Percentiles rank a stretch among this genome's conserved stretches.
Conservation (phyloP, 2,329 filamentous ascomycete species). For the Phaeoacremonium minimum region DNA sequence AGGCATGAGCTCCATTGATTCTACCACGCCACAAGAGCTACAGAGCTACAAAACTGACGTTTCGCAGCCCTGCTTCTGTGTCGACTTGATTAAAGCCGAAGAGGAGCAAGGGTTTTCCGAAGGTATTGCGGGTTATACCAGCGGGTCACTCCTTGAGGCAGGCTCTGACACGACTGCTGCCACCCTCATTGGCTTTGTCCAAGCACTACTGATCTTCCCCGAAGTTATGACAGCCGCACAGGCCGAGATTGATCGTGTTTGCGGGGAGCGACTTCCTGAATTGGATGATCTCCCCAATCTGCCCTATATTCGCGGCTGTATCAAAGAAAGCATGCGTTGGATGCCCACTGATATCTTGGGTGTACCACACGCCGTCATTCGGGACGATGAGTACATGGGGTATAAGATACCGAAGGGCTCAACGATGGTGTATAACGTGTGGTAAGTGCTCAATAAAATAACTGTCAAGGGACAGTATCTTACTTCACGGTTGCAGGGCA, state of each 20-base stretch:
- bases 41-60: not conserved
- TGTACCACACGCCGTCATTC: constrained; percentile 34
- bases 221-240: constrained; percentile 36
- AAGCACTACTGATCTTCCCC: constrained; percentile 39
- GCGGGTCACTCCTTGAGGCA: constrained; percentile 30
- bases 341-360: constrained; percentile 34
- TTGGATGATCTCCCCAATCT: constrained; percentile 30
- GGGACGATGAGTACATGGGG: constrained; percentile 38
- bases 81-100: constrained; percentile 16
- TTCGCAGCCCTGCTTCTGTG: constrained; percentile 19
- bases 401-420: constrained; percentile 40
- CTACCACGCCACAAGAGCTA: constrained; percentile 14
- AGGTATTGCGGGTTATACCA: constrained; percentile 25
- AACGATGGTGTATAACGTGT: constrained; percentile 37
- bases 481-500: constrained; percentile 21
- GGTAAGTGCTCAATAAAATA: constrained; percentile 14
- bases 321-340: constrained; percentile 40
- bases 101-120: constrained; percentile 18
- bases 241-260: constrained; percentile 31
- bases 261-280: constrained; percentile 33
- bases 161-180: constrained; percentile 38
- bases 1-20: constrained; percentile 16
- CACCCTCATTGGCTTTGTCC: constrained; percentile 34
- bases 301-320: constrained; percentile 34
- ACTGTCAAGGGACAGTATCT: not conserved